Base-by-base conservation (phyloP, 2,329 filamentous ascomycete genomes). In the Aspergillus alliaceus region DNA sequence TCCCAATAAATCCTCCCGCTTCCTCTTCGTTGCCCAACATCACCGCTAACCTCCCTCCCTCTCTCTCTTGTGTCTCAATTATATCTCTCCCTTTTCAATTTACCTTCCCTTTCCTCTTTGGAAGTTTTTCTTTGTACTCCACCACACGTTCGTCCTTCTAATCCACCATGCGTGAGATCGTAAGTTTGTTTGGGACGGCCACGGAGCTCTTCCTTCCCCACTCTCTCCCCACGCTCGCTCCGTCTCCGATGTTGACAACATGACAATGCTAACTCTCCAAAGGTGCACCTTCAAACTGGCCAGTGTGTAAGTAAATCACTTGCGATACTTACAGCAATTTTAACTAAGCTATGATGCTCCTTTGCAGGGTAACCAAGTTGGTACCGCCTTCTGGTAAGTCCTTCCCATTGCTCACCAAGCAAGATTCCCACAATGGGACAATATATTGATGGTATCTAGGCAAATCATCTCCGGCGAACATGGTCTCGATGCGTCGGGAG, bases 241-340 rank as follows among this genome's bases (percentile, higher is more conserved):
- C 15, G 32, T 32, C 27, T 31, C 18, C 44, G 20, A 32, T 31
- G 18, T 60, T 54, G 55, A 46, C 48, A 47, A 47, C 50, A 49
- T 54, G 54, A 53, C 46, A 55, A 59, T 69, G 69, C 74, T 75
- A 65, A 70, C 35, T 46, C 79, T 78, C 73, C 73, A 84, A 76
- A 98, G 93, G 93, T 98, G 82, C 95, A 99, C 84, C 92, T 99
- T 73, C 95, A 99, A 86, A 99, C 95, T 86, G 95, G 95, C 82
- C 95, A 99, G 88, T 98, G 95, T 85, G 93, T 97, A 88, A 83
- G 88, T 86, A 51, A 31, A 48, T 37, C 48, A 34, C 47, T 22
- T 32, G 9, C 29, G 4, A 29, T 31, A 53, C 48, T 42, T 40
- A 57, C 48, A 62, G n/a, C n/a, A 64, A 72, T 63, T 69, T 66